Percentiles rank a stretch among this genome's conserved stretches.
Evolutionary conservation across 768 basidiomycete genomes (phyloP).

Genomic region (Russula brevipes): DNA sequence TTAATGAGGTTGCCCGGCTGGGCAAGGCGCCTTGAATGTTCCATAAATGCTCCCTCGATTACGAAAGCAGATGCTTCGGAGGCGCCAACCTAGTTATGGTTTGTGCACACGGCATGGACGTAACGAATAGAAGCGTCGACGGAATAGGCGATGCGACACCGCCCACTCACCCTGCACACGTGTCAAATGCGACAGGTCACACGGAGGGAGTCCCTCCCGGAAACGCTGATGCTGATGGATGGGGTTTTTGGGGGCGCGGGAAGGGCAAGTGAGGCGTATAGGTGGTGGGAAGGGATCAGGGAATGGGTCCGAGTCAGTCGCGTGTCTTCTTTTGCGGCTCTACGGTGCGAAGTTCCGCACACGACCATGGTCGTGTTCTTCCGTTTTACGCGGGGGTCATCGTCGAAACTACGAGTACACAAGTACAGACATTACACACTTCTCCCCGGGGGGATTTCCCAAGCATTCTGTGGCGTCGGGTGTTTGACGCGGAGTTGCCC

Average conservation of each 20-base stretch:
- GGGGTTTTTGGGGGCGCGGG: neutral
- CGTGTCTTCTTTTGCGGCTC: no score
- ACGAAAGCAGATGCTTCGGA: neutral
- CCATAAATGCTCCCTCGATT: neutral
- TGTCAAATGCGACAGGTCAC: neutral
- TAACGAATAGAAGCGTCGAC: conserved; percentile 15
- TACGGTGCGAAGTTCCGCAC: no score
- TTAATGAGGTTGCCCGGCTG: no score
- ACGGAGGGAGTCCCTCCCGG: neutral
- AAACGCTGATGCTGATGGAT: neutral
- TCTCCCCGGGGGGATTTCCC: no score
- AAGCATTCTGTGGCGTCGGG: no score
- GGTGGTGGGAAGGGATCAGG: no score
- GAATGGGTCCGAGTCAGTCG: no score
- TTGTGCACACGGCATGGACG: conserved; percentile 11
- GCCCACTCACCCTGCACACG: conserved; percentile 4
- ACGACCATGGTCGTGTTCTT: no score
- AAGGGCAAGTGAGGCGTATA: neutral
- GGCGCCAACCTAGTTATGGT: neutral
- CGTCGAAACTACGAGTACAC: no score
- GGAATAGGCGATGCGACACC: conserved; percentile 8
- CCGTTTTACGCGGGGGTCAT: no score
- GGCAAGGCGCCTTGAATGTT: neutral
- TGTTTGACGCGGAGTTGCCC: no score
- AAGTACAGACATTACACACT: no score